Conservation (phyloP, 2,329 filamentous ascomycete species). For the Cladosporium sp. region DNA sequence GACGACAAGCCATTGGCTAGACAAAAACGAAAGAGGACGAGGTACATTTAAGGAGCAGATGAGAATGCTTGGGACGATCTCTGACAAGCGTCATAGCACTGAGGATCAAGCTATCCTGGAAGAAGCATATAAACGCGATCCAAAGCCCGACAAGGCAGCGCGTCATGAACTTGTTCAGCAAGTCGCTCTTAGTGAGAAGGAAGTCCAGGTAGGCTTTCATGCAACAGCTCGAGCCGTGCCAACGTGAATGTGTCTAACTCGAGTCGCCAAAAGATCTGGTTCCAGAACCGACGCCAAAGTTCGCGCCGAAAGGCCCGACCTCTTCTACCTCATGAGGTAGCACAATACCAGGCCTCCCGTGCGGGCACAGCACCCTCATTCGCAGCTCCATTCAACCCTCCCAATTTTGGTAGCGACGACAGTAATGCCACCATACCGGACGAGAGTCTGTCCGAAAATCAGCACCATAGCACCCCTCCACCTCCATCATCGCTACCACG, state of each 20-base stretch:
- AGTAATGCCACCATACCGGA: constrained; percentile 12
- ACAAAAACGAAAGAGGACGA: constrained; percentile 59
- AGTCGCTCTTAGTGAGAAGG: constrained; percentile 88
- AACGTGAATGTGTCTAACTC: constrained; percentile 26
- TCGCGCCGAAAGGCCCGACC: constrained; percentile 85
- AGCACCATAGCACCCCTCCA: constrained; percentile 10
- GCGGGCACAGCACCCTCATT: constrained; percentile 8
- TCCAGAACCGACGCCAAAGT: constrained; percentile 92
- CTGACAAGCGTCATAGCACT: constrained; percentile 50
- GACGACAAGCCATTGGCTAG: constrained; percentile 58
- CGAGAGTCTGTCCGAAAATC: constrained; percentile 9
- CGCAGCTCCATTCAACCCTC: background rate
- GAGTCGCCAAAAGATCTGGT: constrained; percentile 71
- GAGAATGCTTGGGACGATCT: background rate
- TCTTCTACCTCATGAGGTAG: constrained; percentile 71
- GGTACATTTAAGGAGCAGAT: constrained; percentile 38
- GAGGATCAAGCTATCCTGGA: constrained; percentile 89
- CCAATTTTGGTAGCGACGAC: constrained; percentile 13
- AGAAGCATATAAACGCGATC: constrained; percentile 75
- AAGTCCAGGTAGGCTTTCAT: constrained; percentile 73
- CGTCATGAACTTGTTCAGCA: constrained; percentile 78
- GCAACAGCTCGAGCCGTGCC: constrained; percentile 7
- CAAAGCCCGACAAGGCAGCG: constrained; percentile 87
- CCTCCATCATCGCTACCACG: constrained; percentile 4
- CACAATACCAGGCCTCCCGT: constrained; percentile 31